Base-by-base conservation (phyloP, 2,329 filamentous ascomycete genomes). In the Aphanocladium album region DNA sequence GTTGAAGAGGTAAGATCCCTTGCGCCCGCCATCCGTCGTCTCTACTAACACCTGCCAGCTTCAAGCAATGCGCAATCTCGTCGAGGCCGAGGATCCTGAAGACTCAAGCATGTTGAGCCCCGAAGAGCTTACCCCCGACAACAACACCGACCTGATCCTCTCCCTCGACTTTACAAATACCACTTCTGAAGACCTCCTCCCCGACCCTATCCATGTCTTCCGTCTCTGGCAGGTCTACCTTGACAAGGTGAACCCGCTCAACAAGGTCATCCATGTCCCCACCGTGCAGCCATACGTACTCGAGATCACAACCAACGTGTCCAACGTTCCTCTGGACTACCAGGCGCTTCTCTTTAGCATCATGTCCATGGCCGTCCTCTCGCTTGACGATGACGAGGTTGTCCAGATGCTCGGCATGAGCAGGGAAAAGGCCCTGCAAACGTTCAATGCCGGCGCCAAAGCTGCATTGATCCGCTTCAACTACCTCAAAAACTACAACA, bases 171-270 rank as follows among this genome's bases (percentile, higher is more conserved):
- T 75, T 33, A 71, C 74, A 1, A 69, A 72, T 6, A 68, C 71
- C 25, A 77, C 71, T 49, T 66, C 76, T 16, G 77, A 81, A 57
- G 77, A 80, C 16, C 74, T 89, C 69, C 86, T 89, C 65, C 89
- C 90, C 0, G 77, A 84, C 5, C 82, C 86, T 0, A 80, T 84
- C 14, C 84, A 90, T 37, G 83, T 89, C 27, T 86, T 90, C 67
- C 80, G 81, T 55, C 79, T 93, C 5, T 93, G 90, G 90, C 87
- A 91, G 69, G 77, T 85, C 9, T 92, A 88, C 65, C 75, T 91
- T 6, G 85, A 90, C 53, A 86, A 90, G 63, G 85, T 93, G 60
- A 89, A 93, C 67, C 89, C 89, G 0, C 71, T 91, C 50, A 84
- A 85, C 65, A 93, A 92, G 69, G 75, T 84, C 50, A 85, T 91